Base-by-base conservation (phyloP, 805 yeast species). In the Candida germanica region DNA sequence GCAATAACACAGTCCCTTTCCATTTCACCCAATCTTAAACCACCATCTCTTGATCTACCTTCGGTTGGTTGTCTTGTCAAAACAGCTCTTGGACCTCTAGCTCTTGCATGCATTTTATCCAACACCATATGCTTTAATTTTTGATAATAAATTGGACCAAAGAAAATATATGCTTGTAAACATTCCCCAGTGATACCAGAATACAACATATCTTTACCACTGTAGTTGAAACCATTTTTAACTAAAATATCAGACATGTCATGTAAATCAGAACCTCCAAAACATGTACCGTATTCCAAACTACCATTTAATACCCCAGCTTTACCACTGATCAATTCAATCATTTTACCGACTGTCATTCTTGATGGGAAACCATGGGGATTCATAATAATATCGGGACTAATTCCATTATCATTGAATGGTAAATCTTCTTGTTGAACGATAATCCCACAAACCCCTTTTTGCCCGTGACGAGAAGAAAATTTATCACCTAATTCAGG, bases 351-450 rank as follows among this genome's bases (percentile, higher is more conserved):
- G 13, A 93, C 98, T 26, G 98, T 93, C 98, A 93, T 93, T 76
- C 98, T 95, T 23, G 98, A 91, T 44, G 98, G 98, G 82, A 91
- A 93, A 69, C 97, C 98, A 61, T 91, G 98, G 1, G 98, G 98
- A 56, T 91, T 91, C 97, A 91, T 91, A 54, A 91, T 91, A 47
- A 91, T 89, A 66, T 91, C 98, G 0, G 98, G 98, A 3, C 79
- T 71, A 17, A 93, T 76, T 57, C 98, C 98, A 40, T 80, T 76
- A 50, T 93, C 98, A 56, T 81, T 87, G 64, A 91, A 91, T 10
- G 98, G 98, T 73, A 91, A 73, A 54, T 91, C 98, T 50, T 91
- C 98, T 58, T 91, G 98, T 49, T 87, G 88, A 4, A 91, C 97
- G 59, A 91, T 93, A 49, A 93, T 87, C 65, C 98, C 98, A 70